These are phyloP conservation scores for Berberis thunbergii DNA, from an alignment of 164 flowering plant genomes.

Conservation along the genomic window DNA sequence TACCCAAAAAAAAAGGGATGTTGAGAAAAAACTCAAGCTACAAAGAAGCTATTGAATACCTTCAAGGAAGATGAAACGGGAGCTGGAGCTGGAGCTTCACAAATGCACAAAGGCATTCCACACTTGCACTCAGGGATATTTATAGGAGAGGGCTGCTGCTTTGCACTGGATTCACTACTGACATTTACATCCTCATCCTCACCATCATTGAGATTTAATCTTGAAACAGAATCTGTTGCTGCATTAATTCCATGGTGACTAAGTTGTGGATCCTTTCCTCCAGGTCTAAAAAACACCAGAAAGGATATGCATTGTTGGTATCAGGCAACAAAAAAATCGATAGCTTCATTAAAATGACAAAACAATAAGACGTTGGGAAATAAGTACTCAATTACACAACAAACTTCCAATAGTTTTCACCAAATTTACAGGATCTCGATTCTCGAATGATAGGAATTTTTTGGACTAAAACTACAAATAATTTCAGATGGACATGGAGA, in stretches of 20 bases:
- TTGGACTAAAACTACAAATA: too few species aligned
- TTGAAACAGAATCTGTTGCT: conserved; percentile 40
- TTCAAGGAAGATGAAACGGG: conserved; percentile 20
- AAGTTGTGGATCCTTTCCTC: conserved; percentile 18
- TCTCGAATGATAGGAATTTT: too few species aligned
- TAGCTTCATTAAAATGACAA: too few species aligned
- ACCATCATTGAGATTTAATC: conserved; percentile 34
- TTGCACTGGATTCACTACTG: conserved; percentile 19
- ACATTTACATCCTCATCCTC: conserved; percentile 10
- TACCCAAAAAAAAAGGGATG: neutral
- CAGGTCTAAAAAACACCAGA: conserved; percentile 26
- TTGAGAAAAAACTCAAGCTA: conserved; percentile 3
- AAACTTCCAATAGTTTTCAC: too few species aligned
- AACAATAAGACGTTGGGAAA: too few species aligned
- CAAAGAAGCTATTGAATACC: conserved; percentile 23
- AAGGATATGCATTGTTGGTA: neutral
- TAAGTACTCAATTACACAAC: too few species aligned
- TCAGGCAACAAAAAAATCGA: too few species aligned
- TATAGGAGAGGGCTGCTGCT: conserved; percentile 18
- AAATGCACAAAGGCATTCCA: conserved; percentile 98
- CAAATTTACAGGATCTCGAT: too few species aligned
- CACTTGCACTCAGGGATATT: conserved; percentile 68
- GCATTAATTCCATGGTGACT: conserved; percentile 22
- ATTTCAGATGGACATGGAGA: too few species aligned
- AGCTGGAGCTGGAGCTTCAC: conserved; percentile 23